Conservation (phyloP, 805 yeast genomes). For the Candida vartiovaarae region DNA sequence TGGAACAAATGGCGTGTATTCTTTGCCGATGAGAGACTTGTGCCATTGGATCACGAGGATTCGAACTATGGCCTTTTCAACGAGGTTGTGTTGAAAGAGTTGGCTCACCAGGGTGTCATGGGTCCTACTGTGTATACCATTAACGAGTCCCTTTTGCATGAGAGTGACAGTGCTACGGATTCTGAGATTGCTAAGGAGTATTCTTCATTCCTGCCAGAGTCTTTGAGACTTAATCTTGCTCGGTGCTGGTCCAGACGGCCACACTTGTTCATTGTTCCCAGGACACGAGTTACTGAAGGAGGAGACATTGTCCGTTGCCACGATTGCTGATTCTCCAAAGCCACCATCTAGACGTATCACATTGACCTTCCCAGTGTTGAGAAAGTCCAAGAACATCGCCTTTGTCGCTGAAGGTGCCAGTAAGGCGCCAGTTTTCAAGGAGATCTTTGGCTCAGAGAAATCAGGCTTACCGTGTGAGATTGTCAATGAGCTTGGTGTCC, state of each 20-base stretch:
- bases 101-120: slow-evolving; percentile 27
- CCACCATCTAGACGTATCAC: slow-evolving; percentile 93
- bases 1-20: slow-evolving; percentile 78
- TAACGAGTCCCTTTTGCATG: slow-evolving; percentile 52
- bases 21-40: slow-evolving; percentile 89
- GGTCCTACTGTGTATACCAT: slow-evolving; percentile 62
- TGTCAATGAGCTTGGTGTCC: slow-evolving; percentile 53
- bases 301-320: slow-evolving; percentile 43
- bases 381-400: slow-evolving; percentile 41
- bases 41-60: slow-evolving; percentile 73
- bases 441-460: slow-evolving; percentile 52
- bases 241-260: slow-evolving; percentile 97
- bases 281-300: slow-evolving; percentile 65
- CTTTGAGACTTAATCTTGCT: slow-evolving; percentile 61
- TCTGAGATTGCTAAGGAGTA: slow-evolving; percentile 56
- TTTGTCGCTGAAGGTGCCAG: slow-evolving; percentile 89
- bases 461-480: slow-evolving; percentile 61
- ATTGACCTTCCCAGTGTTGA: slow-evolving; percentile 72
- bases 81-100: slow-evolving; percentile 35
- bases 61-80: slow-evolving; percentile 82
- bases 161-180: slow-evolving; percentile 42
- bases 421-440: slow-evolving; percentile 64
- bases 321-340: slow-evolving; percentile 80
- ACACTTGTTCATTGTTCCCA: slow-evolving; percentile 90
- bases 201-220: slow-evolving; percentile 46